Evolutionary conservation across 2,329 filamentous ascomycete genomes (phyloP).

Genomic region (Gnomoniopsis sp.): DNA sequence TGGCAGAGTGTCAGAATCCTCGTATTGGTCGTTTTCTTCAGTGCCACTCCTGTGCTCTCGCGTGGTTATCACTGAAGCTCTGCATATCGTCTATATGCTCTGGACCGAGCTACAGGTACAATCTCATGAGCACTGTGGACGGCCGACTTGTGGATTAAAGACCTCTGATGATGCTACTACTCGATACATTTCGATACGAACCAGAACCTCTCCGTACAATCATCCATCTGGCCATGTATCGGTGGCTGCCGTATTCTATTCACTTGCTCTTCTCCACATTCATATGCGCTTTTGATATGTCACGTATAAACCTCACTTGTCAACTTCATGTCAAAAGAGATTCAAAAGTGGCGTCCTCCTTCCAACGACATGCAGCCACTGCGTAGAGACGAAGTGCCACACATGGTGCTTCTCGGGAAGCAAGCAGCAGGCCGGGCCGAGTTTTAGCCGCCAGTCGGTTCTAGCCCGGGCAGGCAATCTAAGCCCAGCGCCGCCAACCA

Average conservation of each 20-base stretch:
- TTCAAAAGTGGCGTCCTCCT: not conserved
- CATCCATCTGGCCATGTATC: not conserved
- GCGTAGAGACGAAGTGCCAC: not conserved
- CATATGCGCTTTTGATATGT: not conserved
- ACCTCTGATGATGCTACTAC: not conserved
- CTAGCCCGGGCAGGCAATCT: not conserved
- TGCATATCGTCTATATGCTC: not conserved
- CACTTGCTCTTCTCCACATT: not conserved
- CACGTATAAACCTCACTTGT: not conserved
- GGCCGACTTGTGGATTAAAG: not conserved
- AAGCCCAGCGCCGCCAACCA: not conserved
- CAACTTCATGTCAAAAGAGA: not conserved
- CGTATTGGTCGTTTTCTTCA: not conserved
- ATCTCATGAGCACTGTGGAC: not conserved
- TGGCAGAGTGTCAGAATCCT: not conserved
- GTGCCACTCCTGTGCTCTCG: not conserved
- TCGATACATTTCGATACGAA: not conserved
- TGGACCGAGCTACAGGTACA: not conserved
- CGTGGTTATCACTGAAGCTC: not conserved
- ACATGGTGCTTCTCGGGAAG: not conserved
- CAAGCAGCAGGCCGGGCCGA: constrained; percentile 1
- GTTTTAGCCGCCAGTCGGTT: constrained; percentile 2
- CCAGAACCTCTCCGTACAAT: no score
- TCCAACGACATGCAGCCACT: not conserved
- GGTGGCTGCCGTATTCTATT: not conserved